Conservation (phyloP, 805 yeast genomes). For the Zygosaccharomyces siamensis region DNA sequence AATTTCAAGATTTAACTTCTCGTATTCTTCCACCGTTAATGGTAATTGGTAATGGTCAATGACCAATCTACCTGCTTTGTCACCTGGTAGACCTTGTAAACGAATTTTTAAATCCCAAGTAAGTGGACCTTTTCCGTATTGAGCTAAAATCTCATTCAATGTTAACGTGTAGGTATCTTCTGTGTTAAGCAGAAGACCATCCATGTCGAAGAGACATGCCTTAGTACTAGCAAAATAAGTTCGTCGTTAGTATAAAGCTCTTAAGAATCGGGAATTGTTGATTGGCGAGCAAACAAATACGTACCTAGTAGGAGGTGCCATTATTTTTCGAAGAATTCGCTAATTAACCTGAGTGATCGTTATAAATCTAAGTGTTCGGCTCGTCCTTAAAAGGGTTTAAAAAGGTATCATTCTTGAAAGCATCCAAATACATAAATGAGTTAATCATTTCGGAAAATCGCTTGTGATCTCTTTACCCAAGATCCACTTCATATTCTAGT, state of each 20-base stretch:
- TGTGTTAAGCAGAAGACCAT: constrained; percentile 86
- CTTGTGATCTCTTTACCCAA: too few relatives aligned
- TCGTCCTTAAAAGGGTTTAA: not conserved
- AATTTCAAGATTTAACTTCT: constrained; percentile 44
- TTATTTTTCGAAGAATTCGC: not conserved
- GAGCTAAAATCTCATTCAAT: constrained; percentile 57
- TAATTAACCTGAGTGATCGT: not conserved
- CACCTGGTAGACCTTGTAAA: constrained; percentile 89
- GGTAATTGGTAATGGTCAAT: constrained; percentile 67
- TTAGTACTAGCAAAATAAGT: constrained; percentile 9
- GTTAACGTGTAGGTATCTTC: constrained; percentile 88
- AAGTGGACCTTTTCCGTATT: constrained; percentile 70
- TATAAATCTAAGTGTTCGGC: not conserved
- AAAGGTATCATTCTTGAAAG: too few relatives aligned
- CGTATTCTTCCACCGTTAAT: constrained; percentile 60
- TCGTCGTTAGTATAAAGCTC: not conserved
- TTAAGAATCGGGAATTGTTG: not conserved
- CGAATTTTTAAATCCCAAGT: constrained; percentile 88
- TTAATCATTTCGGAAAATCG: too few relatives aligned
- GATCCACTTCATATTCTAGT: too few relatives aligned
- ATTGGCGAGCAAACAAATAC: not conserved
- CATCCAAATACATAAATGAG: too few relatives aligned
- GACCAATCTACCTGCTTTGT: constrained; percentile 59
- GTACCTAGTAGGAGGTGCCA: constrained; percentile 6
- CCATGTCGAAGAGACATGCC: constrained; percentile 66